Evolutionary conservation across 208 protist species (phyloP), one percentile per base, ranked within the genome.

Genomic region (Acanthamoeba healyi): DNA sequence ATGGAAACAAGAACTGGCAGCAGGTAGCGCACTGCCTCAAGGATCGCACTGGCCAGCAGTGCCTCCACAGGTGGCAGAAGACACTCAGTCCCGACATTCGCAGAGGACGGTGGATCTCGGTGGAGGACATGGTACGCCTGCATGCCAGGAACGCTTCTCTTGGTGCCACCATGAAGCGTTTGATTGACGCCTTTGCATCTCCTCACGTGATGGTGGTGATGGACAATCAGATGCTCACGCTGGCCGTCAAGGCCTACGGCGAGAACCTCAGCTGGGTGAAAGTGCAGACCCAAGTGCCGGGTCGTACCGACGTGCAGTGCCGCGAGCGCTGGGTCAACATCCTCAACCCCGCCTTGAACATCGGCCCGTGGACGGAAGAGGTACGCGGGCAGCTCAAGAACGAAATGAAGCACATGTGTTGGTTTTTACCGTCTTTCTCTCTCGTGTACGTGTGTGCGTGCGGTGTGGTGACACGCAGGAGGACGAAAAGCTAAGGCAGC

Each of bases 311-410:
- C 70, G 92, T 97, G 17, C 97, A 98, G 56, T 97, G 96, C 46
- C 77, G 97, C 63, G 97, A 98, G 40, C 24, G 97, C 12, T 98
- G 96, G 95, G 92, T 94, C 36, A 98, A 98, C 56, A 93, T 98
- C 0, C n/a, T 97, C 2, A 95, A 97, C 72, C 94, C 95, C 26
- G 32, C n/a, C 6, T 24, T 97, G 0, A 87, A 90, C 15, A 72
- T 44, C 26, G 81, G 49, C 46, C 84, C 92, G 15, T 97, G 96
- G 96, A 96, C 97, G 2, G 29, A 46, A 29, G 93, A 96, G 38
- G 96, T 94, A 93, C 15, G 36, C 22, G 5, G 19, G 15, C 51
- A 24, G 10, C 2, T 17, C 51, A 56, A 24, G 51, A 56, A 56
- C 51, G 15, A 65, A 65, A 26, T 32, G 56, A 22, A 65, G n/a